A percentile compares a stretch with the other conserved stretches of the same genome.
Evolutionary conservation across 768 basidiomycete species (phyloP).

Genomic region (Holtermannia corniformis): DNA sequence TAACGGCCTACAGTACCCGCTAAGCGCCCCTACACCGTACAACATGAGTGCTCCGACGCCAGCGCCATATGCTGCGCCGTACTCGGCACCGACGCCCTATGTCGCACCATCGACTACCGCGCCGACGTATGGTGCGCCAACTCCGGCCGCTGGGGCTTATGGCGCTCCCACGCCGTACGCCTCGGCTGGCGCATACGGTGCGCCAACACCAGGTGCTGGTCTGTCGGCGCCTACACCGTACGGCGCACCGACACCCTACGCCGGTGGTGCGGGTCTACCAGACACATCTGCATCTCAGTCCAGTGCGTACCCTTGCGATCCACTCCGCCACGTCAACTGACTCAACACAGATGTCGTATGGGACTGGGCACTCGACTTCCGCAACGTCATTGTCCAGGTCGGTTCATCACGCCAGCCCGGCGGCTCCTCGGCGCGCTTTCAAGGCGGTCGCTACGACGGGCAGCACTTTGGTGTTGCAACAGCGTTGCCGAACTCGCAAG

Average conservation of each 20-base stretch:
- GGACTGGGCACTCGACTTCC: conserved; percentile 38
- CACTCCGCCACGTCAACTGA: background rate
- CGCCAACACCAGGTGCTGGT: conserved; percentile 43
- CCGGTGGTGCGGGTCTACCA: conserved; percentile 21
- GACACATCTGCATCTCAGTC: too few species aligned
- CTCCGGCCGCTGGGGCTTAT: conserved; percentile 15
- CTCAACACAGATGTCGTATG: conserved; percentile 16
- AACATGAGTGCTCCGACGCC: conserved; percentile 39
- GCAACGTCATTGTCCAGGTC: conserved; percentile 34
- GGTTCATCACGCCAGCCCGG: conserved; percentile 16
- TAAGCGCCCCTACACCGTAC: conserved; percentile 16
- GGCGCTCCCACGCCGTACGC: conserved; percentile 4
- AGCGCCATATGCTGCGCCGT: conserved; percentile 45
- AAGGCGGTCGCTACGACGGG: conserved; percentile 26
- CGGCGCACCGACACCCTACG: conserved; percentile 32
- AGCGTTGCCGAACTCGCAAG: conserved; percentile 8
- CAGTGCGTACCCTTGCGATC: conserved; percentile 2
- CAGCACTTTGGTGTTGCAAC: conserved; percentile 24
- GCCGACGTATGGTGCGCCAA: conserved; percentile 33
- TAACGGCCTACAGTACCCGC: too few species aligned
- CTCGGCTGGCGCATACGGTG: conserved; percentile 43
- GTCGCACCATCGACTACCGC: conserved; percentile 26
- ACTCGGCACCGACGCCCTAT: conserved; percentile 35
- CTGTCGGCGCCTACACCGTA: conserved; percentile 17
- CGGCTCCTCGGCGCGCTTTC: conserved; percentile 17